Conservation (phyloP, 306 rosid genomes). For the Casuarina equisetifolia region DNA sequence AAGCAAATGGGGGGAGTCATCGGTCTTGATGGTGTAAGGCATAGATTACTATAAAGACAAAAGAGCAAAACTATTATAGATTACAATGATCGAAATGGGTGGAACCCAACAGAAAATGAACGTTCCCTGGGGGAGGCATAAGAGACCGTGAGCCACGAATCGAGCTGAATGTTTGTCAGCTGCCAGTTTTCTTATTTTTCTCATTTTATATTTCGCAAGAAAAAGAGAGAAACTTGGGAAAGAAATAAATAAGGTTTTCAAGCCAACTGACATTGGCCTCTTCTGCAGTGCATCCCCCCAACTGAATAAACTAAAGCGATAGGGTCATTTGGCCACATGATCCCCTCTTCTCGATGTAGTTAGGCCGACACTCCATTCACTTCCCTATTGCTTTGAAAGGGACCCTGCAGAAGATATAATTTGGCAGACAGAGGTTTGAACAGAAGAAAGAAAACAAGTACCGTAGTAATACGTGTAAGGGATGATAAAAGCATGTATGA, state of each 20-base stretch:
- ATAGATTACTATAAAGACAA: background rate
- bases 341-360: too few species aligned
- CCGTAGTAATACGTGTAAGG: background rate
- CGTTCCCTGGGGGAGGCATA: background rate
- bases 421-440: background rate
- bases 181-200: background rate
- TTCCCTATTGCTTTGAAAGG: background rate
- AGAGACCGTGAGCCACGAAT: slow-evolving; percentile 8
- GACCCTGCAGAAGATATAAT: background rate
- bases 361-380: too few species aligned
- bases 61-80: background rate
- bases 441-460: background rate
- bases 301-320: too few species aligned
- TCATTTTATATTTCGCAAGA: background rate
- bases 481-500: too few species aligned
- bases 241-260: background rate
- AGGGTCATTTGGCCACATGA: too few species aligned
- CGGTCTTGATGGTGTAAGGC: background rate
- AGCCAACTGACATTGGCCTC: background rate
- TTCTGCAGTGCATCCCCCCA: too few species aligned
- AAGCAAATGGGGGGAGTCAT: too few species aligned
- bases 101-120: background rate
- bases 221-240: background rate
- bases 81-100: background rate
- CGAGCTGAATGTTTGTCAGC: slow-evolving; percentile 16